Conservation (phyloP, 495 filamentous ascomycete genomes). For the Penicillium maclennaniae region DNA sequence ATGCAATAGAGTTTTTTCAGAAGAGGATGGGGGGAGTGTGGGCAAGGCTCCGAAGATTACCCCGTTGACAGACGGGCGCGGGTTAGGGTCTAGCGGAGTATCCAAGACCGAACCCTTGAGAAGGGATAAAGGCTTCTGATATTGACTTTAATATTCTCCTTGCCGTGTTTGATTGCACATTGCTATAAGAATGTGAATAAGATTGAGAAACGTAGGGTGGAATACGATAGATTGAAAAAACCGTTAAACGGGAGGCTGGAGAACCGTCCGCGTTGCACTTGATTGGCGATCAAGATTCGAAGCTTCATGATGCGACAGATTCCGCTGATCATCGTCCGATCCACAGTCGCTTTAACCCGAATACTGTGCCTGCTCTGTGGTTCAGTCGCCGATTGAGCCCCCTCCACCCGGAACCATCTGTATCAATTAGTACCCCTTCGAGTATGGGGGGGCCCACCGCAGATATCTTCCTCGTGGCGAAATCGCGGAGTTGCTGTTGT, state of each 20-base stretch:
- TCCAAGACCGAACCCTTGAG: neutral
- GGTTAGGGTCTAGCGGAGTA: neutral
- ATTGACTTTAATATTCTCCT: constrained; percentile 7
- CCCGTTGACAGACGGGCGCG: constrained; percentile 9
- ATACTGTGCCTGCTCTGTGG: neutral
- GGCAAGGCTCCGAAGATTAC: constrained; percentile 10
- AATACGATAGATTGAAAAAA: neutral
- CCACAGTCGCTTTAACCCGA: constrained; percentile 8
- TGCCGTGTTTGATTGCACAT: constrained; percentile 11
- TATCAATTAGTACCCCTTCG: neutral
- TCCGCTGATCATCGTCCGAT: constrained; percentile 9
- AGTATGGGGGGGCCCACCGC: constrained; percentile 13
- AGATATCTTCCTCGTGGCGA: constrained; percentile 22
- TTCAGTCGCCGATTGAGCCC: neutral
- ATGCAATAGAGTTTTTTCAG: neutral
- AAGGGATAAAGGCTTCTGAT: neutral
- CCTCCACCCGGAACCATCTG: neutral
- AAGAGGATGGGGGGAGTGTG: neutral
- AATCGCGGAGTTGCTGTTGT: constrained; percentile 15
- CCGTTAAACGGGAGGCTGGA: neutral
- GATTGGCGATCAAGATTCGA: constrained; percentile 9
- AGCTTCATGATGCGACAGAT: constrained; percentile 8
- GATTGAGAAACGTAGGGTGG: neutral
- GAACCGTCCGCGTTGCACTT: constrained; percentile 1
- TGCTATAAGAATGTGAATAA: neutral